Percentiles rank a stretch among this genome's conserved stretches.
Evolutionary conservation across 495 filamentous ascomycete genomes (phyloP).

Genomic region (Penicillium manginii): DNA sequence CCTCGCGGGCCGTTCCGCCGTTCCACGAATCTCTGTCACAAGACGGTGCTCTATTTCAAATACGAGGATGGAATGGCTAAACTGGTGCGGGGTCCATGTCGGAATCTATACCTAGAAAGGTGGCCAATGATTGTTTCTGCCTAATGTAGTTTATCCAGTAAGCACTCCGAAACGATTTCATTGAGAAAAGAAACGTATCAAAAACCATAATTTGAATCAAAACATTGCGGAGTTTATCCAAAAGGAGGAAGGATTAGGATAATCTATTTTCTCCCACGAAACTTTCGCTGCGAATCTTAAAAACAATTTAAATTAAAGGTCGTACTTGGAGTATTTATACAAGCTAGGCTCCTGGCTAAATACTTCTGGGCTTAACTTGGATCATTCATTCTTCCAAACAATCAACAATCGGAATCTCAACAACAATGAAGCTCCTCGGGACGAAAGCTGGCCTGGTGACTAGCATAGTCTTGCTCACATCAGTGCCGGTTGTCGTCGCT

Average conservation of each 20-base stretch:
- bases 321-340: too few species aligned
- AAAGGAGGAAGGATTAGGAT: background rate
- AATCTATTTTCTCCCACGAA: too few species aligned
- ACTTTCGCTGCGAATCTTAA: too few species aligned
- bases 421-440: conserved; percentile 10
- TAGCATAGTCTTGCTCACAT: conserved; percentile 18
- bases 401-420: conserved; percentile 9
- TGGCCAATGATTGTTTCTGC: conserved; percentile 10
- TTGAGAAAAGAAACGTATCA: background rate
- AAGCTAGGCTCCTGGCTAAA: too few species aligned
- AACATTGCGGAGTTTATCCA: conserved; percentile 4
- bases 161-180: background rate
- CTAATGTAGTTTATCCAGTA: conserved; percentile 12
- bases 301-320: too few species aligned
- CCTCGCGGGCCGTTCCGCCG: too few species aligned
- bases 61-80: background rate
- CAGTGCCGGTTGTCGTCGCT: conserved; percentile 13
- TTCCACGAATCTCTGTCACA: background rate
- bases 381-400: background rate
- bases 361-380: too few species aligned
- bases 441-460: conserved; percentile 4
- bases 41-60: background rate
- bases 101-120: conserved; percentile 5
- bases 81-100: background rate
- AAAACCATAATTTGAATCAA: background rate